Percentiles rank a stretch among this genome's conserved stretches.
These are phyloP conservation scores for Pelagophyceae sp. DNA, from an alignment of 352 stramenopile genomes.

Conservation along the genomic window DNA sequence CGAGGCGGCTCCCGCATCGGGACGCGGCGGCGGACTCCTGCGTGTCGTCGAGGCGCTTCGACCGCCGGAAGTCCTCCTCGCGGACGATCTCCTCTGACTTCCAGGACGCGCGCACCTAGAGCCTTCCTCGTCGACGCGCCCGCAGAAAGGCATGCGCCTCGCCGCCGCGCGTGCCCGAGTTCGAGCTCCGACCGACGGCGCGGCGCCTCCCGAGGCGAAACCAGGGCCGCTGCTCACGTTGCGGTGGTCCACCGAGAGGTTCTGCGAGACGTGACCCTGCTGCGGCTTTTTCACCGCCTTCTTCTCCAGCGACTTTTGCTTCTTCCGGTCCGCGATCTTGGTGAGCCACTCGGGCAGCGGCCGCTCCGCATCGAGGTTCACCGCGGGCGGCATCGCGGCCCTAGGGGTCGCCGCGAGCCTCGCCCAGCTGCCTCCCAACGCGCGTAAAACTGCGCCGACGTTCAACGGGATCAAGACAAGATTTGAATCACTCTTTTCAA, in stretches of 20 bases:
- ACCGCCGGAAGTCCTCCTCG: slow-evolving; percentile 5
- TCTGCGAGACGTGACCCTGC: not conserved
- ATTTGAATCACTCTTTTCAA: no score
- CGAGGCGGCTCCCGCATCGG: no score
- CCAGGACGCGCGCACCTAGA: slow-evolving; percentile 20
- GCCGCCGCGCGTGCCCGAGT: not conserved
- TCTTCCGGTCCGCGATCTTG: not conserved
- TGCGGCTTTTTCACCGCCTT: not conserved
- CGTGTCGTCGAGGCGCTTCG: not conserved
- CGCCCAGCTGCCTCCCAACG: no score
- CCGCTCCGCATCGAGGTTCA: not conserved
- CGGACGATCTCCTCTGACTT: slow-evolving; percentile 7
- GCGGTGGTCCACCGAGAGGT: slow-evolving; percentile 13
- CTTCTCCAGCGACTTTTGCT: not conserved
- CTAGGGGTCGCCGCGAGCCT: no score
- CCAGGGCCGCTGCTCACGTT: not conserved
- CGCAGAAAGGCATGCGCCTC: not conserved
- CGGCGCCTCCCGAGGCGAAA: no score
- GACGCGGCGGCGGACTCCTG: not conserved
- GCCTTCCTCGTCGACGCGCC: not conserved
- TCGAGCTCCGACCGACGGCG: not conserved
- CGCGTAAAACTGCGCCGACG: no score
- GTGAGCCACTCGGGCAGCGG: slow-evolving; percentile 8
- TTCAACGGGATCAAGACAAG: no score
- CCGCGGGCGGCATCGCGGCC: not conserved